Evolutionary conservation across 805 yeast genomes (phyloP), one percentile per base, ranked within the genome.

Genomic region (Millerozyma miso): DNA sequence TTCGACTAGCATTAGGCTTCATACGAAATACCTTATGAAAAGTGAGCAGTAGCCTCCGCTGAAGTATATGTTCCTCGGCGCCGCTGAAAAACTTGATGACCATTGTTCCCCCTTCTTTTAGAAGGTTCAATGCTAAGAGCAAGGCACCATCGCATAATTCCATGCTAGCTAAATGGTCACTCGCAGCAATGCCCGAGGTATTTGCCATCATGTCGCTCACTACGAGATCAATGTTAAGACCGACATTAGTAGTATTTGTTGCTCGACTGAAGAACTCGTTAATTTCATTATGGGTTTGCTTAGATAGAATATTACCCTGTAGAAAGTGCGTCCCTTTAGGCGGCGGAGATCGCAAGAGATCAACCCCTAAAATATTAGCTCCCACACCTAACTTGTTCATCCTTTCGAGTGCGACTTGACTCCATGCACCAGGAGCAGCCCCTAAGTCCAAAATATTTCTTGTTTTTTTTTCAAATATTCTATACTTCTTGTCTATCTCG

Each of bases 361-460:
- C 97, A 8, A 89, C 86, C 4, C 97, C 97, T 10, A 88, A 57
- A 3, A 88, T 79, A 16, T 72, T 66, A 0, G 88, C 83, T 1
- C 65, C 56, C 1, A 38, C 32, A 8, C 73, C 15, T 60, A 55
- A 1, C 80, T 72, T 35, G 2, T 37, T 40, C 35, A 51, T 41
- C 42, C 76, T 60, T 41, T 77, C 77, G 6, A 76, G 64, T 0
- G 91, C 90, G 1, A 88, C 90, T 58, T 88, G 96, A 6, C 91
- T 79, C 97, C 97, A 88, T 3, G 96, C 89, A 0, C 97, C 97
- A 0, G 97, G 97, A 0, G 96, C 95, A 60, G 81, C 89, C 0
- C 97, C 96, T 37, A 93, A 66, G 65, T 93, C 99, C 3, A 93
- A 79, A 0, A 93, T 85, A 35, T 80, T 76, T 49, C 66, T 72